Conservation (phyloP, 768 basidiomycete genomes). For the Serendipita indica region DNA sequence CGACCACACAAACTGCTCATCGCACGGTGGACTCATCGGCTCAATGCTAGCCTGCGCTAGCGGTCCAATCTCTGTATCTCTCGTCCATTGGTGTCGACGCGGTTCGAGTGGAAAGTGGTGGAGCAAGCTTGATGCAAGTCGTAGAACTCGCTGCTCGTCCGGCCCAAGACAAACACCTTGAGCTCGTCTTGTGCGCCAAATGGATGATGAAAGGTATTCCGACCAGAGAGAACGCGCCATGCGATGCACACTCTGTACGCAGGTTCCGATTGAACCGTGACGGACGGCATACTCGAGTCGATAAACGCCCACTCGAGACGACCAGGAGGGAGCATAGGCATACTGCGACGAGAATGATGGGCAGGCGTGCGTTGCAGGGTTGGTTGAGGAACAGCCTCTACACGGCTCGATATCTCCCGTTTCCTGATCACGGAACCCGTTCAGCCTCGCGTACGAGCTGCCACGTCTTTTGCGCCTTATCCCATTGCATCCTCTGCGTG, state of each 20-base stretch:
- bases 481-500: neutral
- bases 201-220: neutral
- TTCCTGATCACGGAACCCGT: no score
- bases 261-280: neutral
- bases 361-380: no score
- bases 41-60: neutral
- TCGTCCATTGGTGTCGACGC: neutral
- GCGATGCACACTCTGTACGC: neutral
- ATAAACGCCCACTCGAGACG: neutral
- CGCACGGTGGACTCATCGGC: neutral
- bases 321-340: neutral
- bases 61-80: neutral
- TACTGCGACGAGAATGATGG: no score
- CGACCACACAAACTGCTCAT: neutral
- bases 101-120: neutral
- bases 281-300: neutral
- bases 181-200: constrained; percentile 5
- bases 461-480: constrained; percentile 8
- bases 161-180: neutral
- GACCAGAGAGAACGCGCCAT: neutral
- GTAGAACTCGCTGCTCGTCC: constrained; percentile 1
- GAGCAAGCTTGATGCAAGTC: neutral
- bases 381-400: no score
- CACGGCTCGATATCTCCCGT: no score
- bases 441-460: constrained; percentile 2